A percentile compares a stretch with the other conserved stretches of the same genome.
Conservation (phyloP, 176 grass and related monocot species). For the Puccinellia tenuiflora region DNA sequence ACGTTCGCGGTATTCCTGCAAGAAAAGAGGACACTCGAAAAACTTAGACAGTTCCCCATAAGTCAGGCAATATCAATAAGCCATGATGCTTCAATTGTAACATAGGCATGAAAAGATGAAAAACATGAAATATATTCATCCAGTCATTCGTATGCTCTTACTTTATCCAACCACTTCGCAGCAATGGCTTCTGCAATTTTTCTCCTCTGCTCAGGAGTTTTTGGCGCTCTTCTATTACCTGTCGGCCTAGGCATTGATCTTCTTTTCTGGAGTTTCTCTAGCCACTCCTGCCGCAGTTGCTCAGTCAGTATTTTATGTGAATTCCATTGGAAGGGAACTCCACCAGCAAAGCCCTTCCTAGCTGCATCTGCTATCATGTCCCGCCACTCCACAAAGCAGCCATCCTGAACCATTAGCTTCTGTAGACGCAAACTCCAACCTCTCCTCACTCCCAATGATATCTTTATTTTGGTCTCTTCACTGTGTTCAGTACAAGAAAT, state of each 20-base stretch:
- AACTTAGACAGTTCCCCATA: neutral
- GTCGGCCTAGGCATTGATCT: conserved; percentile 49
- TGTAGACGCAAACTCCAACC: conserved; percentile 59
- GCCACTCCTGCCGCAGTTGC: conserved; percentile 55
- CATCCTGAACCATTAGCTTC: conserved; percentile 61
- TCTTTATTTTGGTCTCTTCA: conserved; percentile 70
- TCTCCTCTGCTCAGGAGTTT: conserved; percentile 70
- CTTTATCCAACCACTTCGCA: conserved; percentile 83
- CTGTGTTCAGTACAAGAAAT: conserved; percentile 42
- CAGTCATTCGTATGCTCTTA: conserved; percentile 27
- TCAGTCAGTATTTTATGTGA: conserved; percentile 69
- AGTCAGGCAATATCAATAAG: conserved; percentile 11
- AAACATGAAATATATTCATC: neutral
- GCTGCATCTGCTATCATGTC: conserved; percentile 73
- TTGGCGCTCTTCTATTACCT: conserved; percentile 59
- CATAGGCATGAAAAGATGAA: neutral
- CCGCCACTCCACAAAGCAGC: conserved; percentile 70
- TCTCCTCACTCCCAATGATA: conserved; percentile 59
- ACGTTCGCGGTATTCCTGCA: conserved; percentile 76
- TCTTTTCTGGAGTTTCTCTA: conserved; percentile 48
- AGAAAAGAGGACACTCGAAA: conserved; percentile 12
- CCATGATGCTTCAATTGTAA: neutral
- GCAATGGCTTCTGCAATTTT: conserved; percentile 90
- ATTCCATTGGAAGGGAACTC: conserved; percentile 64
- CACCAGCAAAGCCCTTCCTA: conserved; percentile 60